phyloP scores from a whole-genome alignment of 805 yeast genomes.

The Sugiyamaella americana region DNA sequence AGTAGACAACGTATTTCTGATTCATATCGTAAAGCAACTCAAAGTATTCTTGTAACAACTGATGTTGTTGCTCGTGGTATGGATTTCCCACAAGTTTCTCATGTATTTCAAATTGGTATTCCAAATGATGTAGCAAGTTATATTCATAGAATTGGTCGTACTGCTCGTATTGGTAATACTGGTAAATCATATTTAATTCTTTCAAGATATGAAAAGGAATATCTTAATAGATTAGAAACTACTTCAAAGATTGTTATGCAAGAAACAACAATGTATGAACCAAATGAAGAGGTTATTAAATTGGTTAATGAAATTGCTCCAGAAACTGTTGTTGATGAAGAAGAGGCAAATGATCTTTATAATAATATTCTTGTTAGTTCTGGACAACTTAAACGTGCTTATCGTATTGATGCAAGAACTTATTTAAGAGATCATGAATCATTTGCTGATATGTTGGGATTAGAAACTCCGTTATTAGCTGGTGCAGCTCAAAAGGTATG shows the following conservation, averaged over 20 bases:
- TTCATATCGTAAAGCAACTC: slow-evolving; percentile 42
- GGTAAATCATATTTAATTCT: slow-evolving; percentile 66
- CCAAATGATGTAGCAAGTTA: slow-evolving; percentile 72
- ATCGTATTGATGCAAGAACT: slow-evolving; percentile 15
- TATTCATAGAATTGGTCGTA: slow-evolving; percentile 91
- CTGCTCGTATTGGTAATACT: slow-evolving; percentile 82
- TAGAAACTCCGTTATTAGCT: slow-evolving; percentile 17
- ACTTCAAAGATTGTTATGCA: slow-evolving; percentile 45
- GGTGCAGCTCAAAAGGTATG: slow-evolving; percentile 19
- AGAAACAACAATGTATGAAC: slow-evolving; percentile 13
- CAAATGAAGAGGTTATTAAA: slow-evolving; percentile 19
- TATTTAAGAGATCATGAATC: slow-evolving; percentile 25
- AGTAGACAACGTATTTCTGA: slow-evolving; percentile 57
- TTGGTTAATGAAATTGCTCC: slow-evolving; percentile 14
- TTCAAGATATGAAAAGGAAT: slow-evolving; percentile 52
- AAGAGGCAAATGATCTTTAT: slow-evolving; percentile 22
- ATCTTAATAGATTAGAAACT: slow-evolving; percentile 41
- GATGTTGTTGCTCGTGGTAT: slow-evolving; percentile 96
- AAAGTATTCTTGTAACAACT: slow-evolving; percentile 69
- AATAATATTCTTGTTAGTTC: slow-evolving; percentile 21
- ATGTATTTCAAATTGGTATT: slow-evolving; percentile 79
- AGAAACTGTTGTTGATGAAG: slow-evolving; percentile 16
- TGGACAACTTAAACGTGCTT: slow-evolving; percentile 22
- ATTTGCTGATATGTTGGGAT: slow-evolving; percentile 24
- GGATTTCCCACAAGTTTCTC: slow-evolving; percentile 85